Conservation (phyloP, 2,329 filamentous ascomycete species). For the Fusarium miscanthi region DNA sequence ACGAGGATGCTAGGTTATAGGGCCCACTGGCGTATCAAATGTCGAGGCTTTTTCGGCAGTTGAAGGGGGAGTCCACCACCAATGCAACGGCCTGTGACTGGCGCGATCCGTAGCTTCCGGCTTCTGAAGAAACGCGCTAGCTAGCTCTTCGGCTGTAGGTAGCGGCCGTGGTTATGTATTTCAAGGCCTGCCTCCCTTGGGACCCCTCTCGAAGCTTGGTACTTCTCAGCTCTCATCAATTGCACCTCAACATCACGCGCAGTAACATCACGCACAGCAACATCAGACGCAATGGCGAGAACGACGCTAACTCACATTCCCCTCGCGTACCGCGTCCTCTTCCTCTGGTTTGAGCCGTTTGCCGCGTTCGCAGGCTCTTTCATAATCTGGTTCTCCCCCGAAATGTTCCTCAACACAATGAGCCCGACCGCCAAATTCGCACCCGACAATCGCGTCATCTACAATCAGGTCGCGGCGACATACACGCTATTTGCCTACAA, state of each 20-base stretch:
- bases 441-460: constrained; percentile 30
- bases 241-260: no score
- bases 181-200: neutral
- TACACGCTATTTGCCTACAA: constrained; percentile 36
- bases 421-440: constrained; percentile 12
- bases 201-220: neutral
- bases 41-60: neutral
- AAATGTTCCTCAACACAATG: constrained; percentile 27
- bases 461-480: constrained; percentile 31
- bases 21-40: neutral
- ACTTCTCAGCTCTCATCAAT: neutral
- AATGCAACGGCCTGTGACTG: neutral
- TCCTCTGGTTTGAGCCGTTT: constrained; percentile 33
- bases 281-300: constrained; percentile 12
- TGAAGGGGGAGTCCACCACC: neutral
- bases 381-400: constrained; percentile 12
- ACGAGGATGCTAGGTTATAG: neutral
- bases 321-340: constrained; percentile 20
- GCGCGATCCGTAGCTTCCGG: constrained; percentile 1
- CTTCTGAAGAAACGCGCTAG: neutral
- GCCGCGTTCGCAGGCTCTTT: constrained; percentile 2
- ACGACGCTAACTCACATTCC: constrained; percentile 5
- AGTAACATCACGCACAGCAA: no score
- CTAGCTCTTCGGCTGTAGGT: neutral
- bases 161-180: neutral